phyloP scores from a whole-genome alignment of 2,329 filamentous ascomycete genomes.

The Amauroascus niger region DNA sequence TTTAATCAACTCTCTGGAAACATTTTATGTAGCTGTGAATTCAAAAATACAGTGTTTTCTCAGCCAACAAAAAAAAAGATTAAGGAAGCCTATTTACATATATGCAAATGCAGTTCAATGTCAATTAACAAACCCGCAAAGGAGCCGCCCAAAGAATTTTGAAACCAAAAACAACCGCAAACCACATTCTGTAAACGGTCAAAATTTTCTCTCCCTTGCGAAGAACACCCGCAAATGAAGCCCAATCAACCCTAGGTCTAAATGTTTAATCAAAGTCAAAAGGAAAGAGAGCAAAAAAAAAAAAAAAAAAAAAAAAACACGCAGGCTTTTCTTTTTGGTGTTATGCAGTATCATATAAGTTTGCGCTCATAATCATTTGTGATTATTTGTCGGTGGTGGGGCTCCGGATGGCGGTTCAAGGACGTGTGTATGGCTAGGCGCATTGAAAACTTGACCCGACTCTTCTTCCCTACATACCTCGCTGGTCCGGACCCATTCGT shows the following conservation, averaged over 20 bases:
- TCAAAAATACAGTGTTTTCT: no score
- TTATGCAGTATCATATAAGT: background rate
- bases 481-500: constrained; percentile 82
- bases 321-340: background rate
- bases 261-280: background rate
- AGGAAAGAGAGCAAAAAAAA: background rate
- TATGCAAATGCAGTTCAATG: no score
- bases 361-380: background rate
- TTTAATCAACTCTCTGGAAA: no score
- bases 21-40: no score
- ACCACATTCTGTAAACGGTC: background rate
- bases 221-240: background rate
- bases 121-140: background rate
- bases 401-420: constrained; percentile 53
- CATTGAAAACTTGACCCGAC: constrained; percentile 60
- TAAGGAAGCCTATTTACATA: no score
- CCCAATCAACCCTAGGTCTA: background rate
- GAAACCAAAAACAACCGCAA: background rate
- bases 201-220: background rate
- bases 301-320: background rate
- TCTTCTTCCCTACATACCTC: constrained; percentile 73
- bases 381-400: constrained; percentile 9
- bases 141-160: background rate
- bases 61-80: no score
- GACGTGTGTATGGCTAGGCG: constrained; percentile 71